Conservation (phyloP, 1,139 yeast species). For the Debaryomyces subglobosus region DNA sequence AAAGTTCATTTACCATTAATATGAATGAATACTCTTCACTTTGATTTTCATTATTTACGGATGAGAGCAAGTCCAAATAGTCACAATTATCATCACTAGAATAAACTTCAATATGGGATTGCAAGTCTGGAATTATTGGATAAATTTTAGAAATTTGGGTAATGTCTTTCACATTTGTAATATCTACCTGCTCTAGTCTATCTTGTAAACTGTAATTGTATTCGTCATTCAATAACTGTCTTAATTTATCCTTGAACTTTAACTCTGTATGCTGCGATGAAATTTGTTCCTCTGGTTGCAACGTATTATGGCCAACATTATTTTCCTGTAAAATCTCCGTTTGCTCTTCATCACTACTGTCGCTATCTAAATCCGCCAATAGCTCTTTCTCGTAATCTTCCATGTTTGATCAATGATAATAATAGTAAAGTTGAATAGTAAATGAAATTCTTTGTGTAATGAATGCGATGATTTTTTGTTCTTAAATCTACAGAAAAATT, state of each 20-base stretch:
- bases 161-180: constrained; percentile 22
- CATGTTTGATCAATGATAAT: constrained; percentile 7
- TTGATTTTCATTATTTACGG: constrained; percentile 33
- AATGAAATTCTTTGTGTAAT: constrained; percentile 7
- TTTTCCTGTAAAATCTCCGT: constrained; percentile 6
- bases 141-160: constrained; percentile 25
- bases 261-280: background rate
- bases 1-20: constrained; percentile 56
- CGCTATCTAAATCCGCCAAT: constrained; percentile 37
- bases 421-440: background rate
- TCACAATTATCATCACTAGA: constrained; percentile 31
- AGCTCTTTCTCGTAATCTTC: constrained; percentile 38
- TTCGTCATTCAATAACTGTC: constrained; percentile 15
- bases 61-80: constrained; percentile 36
- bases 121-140: constrained; percentile 31
- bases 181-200: constrained; percentile 19
- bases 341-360: constrained; percentile 17
- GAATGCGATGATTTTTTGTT: constrained; percentile 7
- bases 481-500: background rate
- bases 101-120: constrained; percentile 26
- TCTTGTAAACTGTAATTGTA: constrained; percentile 16
- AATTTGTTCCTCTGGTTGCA: constrained; percentile 2
- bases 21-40: constrained; percentile 53
- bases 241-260: constrained; percentile 17
- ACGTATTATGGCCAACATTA: background rate